Base-by-base conservation (phyloP, 75 land plant species). In the Sequoia sempervirens region DNA sequence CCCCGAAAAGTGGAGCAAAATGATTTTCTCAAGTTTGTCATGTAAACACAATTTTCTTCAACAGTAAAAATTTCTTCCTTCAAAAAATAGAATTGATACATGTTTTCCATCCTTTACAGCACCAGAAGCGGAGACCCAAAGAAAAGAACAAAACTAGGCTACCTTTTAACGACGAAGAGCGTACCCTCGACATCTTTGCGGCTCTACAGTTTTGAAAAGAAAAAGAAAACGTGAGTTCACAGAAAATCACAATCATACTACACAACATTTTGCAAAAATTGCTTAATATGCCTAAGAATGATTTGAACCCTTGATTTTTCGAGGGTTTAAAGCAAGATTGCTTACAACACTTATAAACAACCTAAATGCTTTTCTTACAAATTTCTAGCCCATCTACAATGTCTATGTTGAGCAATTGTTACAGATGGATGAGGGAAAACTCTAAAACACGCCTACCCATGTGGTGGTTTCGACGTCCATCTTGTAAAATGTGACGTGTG, bases 111-210 rank as follows among this genome's bases (percentile, higher is more conserved):
- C 30, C 70, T 66, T 26, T 66, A 4, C 28, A 17, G 58, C 58
- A 54, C n/a, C 28, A 12, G 13, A 70, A 32, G 36, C 15, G 32
- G 3, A 70, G 36, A 70, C 73, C 36, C 2, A 12, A 12, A 70
- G 0, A 70, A 2, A 12, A 66, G 2, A 70, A 12, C 15, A 12
- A 78, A 78, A 45, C 0, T 78, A 17, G 54, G 40, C 18, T 50
- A 95, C 99, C 99, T 94, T 82, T 97, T 97, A 3, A 97, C 99
- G 32, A 97, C 99, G 80, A 97, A 97, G 26, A 97, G 92, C 76
- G 99, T 96, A 58, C 99, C 99, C 85, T 97, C 99, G n/a, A 97
- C 99, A 84, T 97, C 99, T 86, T 97, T 97, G 53, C 99, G 99
- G 83, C 99, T 97, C 99, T 97, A 89, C 81, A 84, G 76, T 52